A percentile compares a stretch with the other conserved stretches of the same genome.
Conservation (phyloP, 768 basidiomycete genomes). For the Phanerochaete carnosa region DNA sequence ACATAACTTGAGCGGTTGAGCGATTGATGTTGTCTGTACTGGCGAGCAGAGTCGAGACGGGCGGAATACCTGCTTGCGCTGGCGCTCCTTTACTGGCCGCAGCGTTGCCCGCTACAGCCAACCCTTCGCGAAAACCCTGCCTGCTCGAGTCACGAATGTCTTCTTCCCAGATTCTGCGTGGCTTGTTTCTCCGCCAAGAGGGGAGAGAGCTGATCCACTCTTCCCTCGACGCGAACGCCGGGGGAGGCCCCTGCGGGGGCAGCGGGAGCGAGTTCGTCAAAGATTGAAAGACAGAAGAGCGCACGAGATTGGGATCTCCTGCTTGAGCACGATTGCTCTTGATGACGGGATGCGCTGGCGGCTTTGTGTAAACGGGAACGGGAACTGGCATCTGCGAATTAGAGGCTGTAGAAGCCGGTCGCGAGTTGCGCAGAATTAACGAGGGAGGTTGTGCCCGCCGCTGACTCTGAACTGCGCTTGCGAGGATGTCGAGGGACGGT, state of each 20-base stretch:
- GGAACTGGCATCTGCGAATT: conserved; percentile 83
- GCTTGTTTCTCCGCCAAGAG: conserved; percentile 67
- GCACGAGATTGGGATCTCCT: conserved; percentile 34
- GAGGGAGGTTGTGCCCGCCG: conserved; percentile 16
- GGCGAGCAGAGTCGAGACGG: conserved; percentile 39
- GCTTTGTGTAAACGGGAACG: conserved; percentile 59
- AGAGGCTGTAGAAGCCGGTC: conserved; percentile 37
- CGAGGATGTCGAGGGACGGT: conserved; percentile 35
- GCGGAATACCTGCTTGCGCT: conserved; percentile 86
- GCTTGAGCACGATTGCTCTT: conserved; percentile 45
- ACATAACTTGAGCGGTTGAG: conserved; percentile 9
- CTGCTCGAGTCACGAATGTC: conserved; percentile 32
- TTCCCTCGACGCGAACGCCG: conserved; percentile 63
- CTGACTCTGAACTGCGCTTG: conserved; percentile 35
- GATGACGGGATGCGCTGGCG: conserved; percentile 60
- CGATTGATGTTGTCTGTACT: conserved; percentile 10
- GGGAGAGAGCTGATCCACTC: conserved; percentile 73
- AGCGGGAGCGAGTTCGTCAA: conserved; percentile 57
- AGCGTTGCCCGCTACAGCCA: conserved; percentile 74
- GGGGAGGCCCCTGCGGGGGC: conserved; percentile 57
- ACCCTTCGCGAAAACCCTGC: conserved; percentile 72
- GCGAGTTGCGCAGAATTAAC: conserved; percentile 39
- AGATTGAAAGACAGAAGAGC: conserved; percentile 46
- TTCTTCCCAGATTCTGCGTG: conserved; percentile 65
- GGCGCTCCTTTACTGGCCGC: conserved; percentile 80